Percentiles rank a stretch among this genome's conserved stretches.
phyloP scores from a whole-genome alignment of 257 asterid species.

The Nyctanthes arbortristis region DNA sequence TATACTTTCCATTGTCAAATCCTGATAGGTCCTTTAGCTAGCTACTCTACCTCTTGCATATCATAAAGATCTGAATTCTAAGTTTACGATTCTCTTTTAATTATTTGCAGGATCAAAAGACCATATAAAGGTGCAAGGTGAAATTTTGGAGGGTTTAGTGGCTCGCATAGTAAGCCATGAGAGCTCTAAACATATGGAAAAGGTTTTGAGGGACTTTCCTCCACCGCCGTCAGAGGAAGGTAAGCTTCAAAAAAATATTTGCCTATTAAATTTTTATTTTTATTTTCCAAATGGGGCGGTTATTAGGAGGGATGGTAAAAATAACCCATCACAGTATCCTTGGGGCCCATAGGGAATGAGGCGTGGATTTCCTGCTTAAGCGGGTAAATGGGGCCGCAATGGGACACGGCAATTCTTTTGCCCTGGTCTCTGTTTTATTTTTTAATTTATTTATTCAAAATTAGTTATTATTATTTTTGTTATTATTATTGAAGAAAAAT shows the following conservation, averaged over 20 bases:
- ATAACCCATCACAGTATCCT: too few relatives aligned
- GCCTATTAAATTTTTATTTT: too few relatives aligned
- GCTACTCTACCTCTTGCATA: neutral
- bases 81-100: slow-evolving; percentile 17
- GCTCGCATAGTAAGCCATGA: slow-evolving; percentile 84
- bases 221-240: slow-evolving; percentile 75
- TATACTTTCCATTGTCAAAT: neutral
- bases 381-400: too few relatives aligned
- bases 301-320: too few relatives aligned
- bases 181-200: slow-evolving; percentile 77
- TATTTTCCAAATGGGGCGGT: too few relatives aligned
- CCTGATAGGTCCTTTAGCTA: neutral
- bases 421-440: too few relatives aligned
- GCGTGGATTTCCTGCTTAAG: too few relatives aligned
- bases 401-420: too few relatives aligned
- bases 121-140: slow-evolving; percentile 89
- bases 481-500: too few relatives aligned
- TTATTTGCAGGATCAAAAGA: slow-evolving; percentile 76
- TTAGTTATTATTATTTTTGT: too few relatives aligned
- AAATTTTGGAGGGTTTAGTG: slow-evolving; percentile 97
- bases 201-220: slow-evolving; percentile 73
- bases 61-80: slow-evolving; percentile 7
- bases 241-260: slow-evolving; percentile 23
- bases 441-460: too few relatives aligned
- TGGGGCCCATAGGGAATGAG: too few relatives aligned